Evolutionary conservation across 768 basidiomycete species (phyloP).

Genomic region (Holtermannia corniformis): DNA sequence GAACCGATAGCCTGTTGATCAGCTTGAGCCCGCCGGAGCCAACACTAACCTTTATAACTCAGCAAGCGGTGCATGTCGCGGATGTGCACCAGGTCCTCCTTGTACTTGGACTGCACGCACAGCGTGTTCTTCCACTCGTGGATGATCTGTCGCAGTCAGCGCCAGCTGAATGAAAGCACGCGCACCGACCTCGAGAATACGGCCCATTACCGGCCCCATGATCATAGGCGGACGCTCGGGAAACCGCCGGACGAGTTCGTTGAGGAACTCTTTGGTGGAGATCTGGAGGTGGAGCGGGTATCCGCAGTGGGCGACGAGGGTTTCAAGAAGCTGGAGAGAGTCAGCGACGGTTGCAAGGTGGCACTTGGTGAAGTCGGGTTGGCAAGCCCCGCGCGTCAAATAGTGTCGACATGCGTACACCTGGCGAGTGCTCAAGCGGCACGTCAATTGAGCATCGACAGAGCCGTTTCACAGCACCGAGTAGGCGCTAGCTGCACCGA

Average conservation of each 20-base stretch:
- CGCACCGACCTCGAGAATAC: constrained; percentile 60
- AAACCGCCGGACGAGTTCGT: constrained; percentile 94
- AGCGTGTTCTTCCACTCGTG: constrained; percentile 91
- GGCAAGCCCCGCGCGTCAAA: not conserved
- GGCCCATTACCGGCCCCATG: constrained; percentile 86
- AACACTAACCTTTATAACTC: constrained; percentile 67
- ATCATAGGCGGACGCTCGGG: constrained; percentile 95
- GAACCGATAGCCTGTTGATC: constrained; percentile 44
- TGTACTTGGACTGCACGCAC: constrained; percentile 78
- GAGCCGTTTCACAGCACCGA: no score
- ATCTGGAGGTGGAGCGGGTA: constrained; percentile 97
- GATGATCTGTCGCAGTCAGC: constrained; percentile 52
- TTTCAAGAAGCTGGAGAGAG: constrained; percentile 57
- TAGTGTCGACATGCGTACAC: not conserved
- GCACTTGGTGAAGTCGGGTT: not conserved
- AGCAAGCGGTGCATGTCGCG: constrained; percentile 93
- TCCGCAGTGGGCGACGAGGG: constrained; percentile 88
- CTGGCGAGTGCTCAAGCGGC: no score
- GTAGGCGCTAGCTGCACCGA: no score
- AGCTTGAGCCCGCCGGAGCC: constrained; percentile 6
- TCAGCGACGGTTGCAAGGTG: not conserved
- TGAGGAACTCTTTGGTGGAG: constrained; percentile 92
- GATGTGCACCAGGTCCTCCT: constrained; percentile 93
- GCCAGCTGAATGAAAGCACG: not conserved
- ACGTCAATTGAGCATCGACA: no score